Conservation (phyloP, 1,284 basidiomycete genomes). For the Austropuccinia psidii region DNA sequence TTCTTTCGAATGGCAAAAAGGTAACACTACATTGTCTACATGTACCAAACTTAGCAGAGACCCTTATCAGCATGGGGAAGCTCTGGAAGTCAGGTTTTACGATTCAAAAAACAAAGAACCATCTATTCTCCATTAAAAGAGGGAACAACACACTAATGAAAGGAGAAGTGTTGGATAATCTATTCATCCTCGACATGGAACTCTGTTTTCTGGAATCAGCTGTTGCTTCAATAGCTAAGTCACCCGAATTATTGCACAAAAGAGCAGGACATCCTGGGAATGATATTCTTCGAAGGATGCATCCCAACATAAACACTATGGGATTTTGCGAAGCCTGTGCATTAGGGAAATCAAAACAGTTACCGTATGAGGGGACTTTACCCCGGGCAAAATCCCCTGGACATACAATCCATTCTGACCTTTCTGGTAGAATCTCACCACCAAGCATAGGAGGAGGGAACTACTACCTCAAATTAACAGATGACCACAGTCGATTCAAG, state of each 20-base stretch:
- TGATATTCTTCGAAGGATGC: not conserved
- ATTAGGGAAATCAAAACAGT: not conserved
- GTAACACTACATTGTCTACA: too few relatives aligned
- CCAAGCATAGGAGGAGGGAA: not conserved
- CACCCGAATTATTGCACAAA: not conserved
- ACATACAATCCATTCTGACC: not conserved
- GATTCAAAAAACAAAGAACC: too few relatives aligned
- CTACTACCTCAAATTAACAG: slow-evolving; percentile 6
- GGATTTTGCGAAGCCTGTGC: not conserved
- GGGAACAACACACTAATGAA: too few relatives aligned
- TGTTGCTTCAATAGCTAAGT: too few relatives aligned
- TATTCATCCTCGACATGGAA: too few relatives aligned
- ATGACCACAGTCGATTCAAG: not conserved
- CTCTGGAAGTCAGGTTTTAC: too few relatives aligned
- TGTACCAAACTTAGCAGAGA: not conserved
- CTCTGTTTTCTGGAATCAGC: too few relatives aligned
- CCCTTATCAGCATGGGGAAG: not conserved
- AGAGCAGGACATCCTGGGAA: not conserved
- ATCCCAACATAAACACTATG: not conserved
- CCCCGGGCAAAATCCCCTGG: not conserved
- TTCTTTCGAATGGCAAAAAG: too few relatives aligned
- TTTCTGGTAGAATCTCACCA: not conserved
- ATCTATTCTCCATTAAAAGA: too few relatives aligned
- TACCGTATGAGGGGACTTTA: not conserved
- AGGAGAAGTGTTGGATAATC: too few relatives aligned